Evolutionary conservation across 352 stramenopile species (phyloP).

Genomic region (Blastocystis sp.): DNA sequence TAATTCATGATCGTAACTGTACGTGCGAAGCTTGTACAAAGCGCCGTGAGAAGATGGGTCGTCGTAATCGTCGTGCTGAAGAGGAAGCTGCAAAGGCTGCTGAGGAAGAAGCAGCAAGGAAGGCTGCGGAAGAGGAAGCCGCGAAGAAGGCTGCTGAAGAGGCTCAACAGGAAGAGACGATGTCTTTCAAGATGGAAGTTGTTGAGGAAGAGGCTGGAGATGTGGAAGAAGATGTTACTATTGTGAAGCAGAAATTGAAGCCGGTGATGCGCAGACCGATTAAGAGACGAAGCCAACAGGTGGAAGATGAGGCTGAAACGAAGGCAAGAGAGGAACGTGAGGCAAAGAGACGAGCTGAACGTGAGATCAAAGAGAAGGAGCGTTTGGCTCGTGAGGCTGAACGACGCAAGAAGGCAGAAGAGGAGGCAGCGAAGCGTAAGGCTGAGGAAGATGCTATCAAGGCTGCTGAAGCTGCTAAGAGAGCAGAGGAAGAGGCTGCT

Average conservation of each 20-base stretch:
- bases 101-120: neutral
- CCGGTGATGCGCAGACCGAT: neutral
- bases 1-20: slow-evolving; percentile 36
- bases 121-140: neutral
- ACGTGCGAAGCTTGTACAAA: neutral
- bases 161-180: slow-evolving; percentile 36
- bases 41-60: neutral
- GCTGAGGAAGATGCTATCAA: neutral
- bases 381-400: neutral
- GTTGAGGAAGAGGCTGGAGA: slow-evolving; percentile 17
- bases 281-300: neutral
- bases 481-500: neutral
- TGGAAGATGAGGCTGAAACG: neutral
- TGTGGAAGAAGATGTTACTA: slow-evolving; percentile 15
- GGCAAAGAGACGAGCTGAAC: neutral
- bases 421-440: slow-evolving; percentile 8
- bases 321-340: slow-evolving; percentile 18
- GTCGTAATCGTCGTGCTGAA: neutral
- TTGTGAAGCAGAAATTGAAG: slow-evolving; percentile 49
- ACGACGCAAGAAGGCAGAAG: neutral
- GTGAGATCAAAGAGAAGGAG: slow-evolving; percentile 3
- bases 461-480: neutral
- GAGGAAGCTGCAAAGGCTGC: neutral
- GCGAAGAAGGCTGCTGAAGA: neutral
- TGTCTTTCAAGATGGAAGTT: neutral